These are phyloP conservation scores for Fraxinus xanthoxyloides DNA, from an alignment of 305 asterid genomes.

Conservation along the genomic window DNA sequence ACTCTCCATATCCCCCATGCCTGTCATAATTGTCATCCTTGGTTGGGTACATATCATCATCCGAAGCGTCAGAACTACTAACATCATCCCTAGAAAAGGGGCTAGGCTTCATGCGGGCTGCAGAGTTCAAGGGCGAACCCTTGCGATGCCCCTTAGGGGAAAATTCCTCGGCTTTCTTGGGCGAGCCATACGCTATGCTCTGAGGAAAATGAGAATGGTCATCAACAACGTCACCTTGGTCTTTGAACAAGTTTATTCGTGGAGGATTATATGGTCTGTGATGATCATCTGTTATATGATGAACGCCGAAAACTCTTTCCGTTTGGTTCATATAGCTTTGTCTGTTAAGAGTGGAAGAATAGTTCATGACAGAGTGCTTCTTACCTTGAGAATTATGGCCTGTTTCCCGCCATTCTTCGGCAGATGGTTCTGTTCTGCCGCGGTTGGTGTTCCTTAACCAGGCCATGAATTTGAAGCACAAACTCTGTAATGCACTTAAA, in stretches of 20 bases:
- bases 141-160: neutral
- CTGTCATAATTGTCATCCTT: neutral
- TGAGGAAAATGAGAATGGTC: neutral
- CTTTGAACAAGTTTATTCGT: neutral
- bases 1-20: neutral
- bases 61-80: neutral
- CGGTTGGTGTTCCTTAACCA: conserved; percentile 1
- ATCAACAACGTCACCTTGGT: neutral
- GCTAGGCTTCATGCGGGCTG: conserved; percentile 9
- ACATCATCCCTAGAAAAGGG: conserved; percentile 17
- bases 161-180: neutral
- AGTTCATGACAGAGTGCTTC: conserved; percentile 3
- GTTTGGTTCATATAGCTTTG: conserved; percentile 17
- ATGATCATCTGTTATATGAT: neutral
- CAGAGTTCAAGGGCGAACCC: conserved; percentile 4
- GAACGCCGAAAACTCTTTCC: conserved; percentile 21
- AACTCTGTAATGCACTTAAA: neutral
- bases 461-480: conserved; percentile 21
- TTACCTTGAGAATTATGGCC: neutral
- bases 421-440: neutral
- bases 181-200: conserved; percentile 1
- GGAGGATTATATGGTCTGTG: neutral
- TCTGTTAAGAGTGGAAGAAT: conserved; percentile 2
- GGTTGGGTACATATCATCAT: neutral
- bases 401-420: neutral